Evolutionary conservation across 1,284 basidiomycete genomes (phyloP), one percentile per base, ranked within the genome.

Genomic region (Ganoderma lucidum): DNA sequence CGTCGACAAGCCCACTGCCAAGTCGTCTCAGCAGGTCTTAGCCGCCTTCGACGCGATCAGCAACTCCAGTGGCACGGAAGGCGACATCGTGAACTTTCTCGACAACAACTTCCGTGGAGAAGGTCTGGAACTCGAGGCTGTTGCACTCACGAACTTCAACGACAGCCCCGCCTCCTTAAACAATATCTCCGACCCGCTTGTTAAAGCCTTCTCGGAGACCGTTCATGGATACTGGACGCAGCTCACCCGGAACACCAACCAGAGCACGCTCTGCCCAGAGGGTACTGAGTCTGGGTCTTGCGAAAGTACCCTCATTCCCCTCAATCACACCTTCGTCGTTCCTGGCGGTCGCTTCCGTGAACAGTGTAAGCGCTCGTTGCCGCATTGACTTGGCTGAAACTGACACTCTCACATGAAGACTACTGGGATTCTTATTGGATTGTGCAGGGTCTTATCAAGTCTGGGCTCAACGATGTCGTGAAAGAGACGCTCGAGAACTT

Each of bases 371-470:
- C 81, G 23, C 55, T 28, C 44, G 12, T 62, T 15, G 3, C 8
- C 1, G 23, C 41, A 4, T 42, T 41, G 10, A 42, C 39, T 41
- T 39, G 3, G 2, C 1, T 1, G 23, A 10, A 14, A 15, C 59
- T 60, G 14, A 58, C 39, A 59, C 12, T 58, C 37, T 63, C 12
- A 19, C 23, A 2, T 37, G 41, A 73, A 85, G 88, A 95, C 79
- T 94, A 95, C 74, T 94, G 93, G 93, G 93, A 95, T 77, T 92
- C 90, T 73, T 95, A 89, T 80, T 96, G 94, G 94, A 96, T 97
- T 73, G 80, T 95, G 5, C 89, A 94, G 71, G 96, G 96, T 42
- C 83, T 97, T 42, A 83, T 98, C 58, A 84, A 92, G 76, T 95
- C 93, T 2, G 88, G 93, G 77, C 85, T 97, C 28, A 90, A 89